Base-by-base conservation (phyloP, 2,329 filamentous ascomycete species). In the Trichoderma lentiforme region DNA sequence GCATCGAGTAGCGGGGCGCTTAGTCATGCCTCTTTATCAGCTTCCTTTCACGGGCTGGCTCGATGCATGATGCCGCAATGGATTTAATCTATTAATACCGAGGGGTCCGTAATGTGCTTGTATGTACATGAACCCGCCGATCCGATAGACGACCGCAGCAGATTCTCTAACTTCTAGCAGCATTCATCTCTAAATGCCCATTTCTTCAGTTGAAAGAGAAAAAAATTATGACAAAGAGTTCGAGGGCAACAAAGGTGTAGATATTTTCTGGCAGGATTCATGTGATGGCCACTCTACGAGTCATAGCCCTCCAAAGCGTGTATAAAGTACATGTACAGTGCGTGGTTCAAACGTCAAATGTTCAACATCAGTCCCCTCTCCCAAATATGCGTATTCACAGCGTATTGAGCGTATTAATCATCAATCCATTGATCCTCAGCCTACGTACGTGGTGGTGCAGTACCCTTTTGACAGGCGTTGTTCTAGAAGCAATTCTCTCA, bases 31-130 rank as follows among this genome's bases (percentile, higher is more conserved):
- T 21, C 11, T 26, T 21, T 21, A 36, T 39, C 21, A 36, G 43
- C 63, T 65, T 65, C 63, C 39, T 53, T 36, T 36, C 63, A 34
- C 26, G 47, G 47, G 47, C 47, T 51, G 28, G 43, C 26, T 65
- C 12, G 28, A 36, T 32, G 63, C 63, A 53, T 26, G 43, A 30
- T 21, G 43, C 62, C 51, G 28, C 26, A 47, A 28, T 65, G 43
- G 47, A 51, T 51, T 51, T 64, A 47, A 64, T 64, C 36, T 47
- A 64, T 64, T 47, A 47, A 64, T 64, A 64, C 61, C 61, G 61
- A 64, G 61, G 26, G 61, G 36, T 28, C 61, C 61, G 61, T 47
- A 21, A 51, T 12, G 47, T 21, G 14, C 5, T 21, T n/a, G n/a
- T 21, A 51, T 39, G 36, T 51, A 51, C 47, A 51, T 51, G 11